phyloP scores from a whole-genome alignment of 306 rosid genomes.

The Quercus bicolor region DNA sequence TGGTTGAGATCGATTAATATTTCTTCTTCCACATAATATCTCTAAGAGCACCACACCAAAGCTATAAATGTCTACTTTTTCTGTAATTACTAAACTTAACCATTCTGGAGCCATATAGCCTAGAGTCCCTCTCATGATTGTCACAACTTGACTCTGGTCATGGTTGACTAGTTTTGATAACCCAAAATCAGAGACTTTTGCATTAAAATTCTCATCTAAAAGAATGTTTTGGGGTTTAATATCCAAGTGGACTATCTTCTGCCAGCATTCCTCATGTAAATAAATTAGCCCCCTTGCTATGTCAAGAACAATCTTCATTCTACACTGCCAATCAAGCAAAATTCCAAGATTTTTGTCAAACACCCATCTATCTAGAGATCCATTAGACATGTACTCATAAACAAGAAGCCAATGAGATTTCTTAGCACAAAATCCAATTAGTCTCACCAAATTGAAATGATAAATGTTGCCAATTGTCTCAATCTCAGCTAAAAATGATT shows the following conservation, averaged over 20 bases:
- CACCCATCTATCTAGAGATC: neutral
- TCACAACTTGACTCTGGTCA: neutral
- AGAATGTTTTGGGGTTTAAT: neutral
- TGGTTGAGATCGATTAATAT: neutral
- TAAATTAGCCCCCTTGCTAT: neutral
- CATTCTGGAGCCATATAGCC: slow-evolving; percentile 8
- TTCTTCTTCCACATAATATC: neutral
- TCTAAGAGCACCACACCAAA: neutral
- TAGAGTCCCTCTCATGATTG: neutral
- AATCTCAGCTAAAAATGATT: neutral
- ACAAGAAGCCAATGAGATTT: neutral
- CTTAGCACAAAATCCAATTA: neutral
- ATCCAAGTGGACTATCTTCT: neutral
- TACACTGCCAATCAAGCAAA: slow-evolving; percentile 3
- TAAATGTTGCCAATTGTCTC: neutral
- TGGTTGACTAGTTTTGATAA: neutral
- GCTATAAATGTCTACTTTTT: neutral
- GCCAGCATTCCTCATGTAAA: neutral
- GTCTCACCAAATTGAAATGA: neutral
- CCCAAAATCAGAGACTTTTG: slow-evolving; percentile 2
- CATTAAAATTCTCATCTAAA: neutral
- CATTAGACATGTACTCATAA: neutral
- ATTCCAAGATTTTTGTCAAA: neutral
- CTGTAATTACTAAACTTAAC: neutral
- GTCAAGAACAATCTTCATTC: slow-evolving; percentile 10